These are phyloP conservation scores for Leccinum insolens DNA, from an alignment of 1,284 basidiomycete genomes.

Conservation along the genomic window DNA sequence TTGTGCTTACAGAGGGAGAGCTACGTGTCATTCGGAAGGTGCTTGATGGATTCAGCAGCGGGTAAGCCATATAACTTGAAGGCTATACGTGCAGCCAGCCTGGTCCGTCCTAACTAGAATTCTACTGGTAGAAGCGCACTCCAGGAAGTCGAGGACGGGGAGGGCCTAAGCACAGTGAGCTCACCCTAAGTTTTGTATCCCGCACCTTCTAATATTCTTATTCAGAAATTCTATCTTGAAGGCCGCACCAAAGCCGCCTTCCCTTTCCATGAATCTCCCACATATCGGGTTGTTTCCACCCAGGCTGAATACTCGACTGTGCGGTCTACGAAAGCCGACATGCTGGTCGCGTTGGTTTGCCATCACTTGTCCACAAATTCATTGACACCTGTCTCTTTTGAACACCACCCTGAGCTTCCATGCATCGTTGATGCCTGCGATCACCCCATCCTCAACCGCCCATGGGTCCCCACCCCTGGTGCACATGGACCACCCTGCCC, in stretches of 20 bases:
- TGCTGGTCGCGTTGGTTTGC: conserved; percentile 8
- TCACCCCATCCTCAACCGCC: conserved; percentile 1
- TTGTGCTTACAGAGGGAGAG: conserved; percentile 5
- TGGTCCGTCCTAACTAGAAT: background rate
- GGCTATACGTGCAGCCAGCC: too few relatives aligned
- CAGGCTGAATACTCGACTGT: background rate
- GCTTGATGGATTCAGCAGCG: conserved; percentile 15
- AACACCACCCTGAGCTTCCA: conserved; percentile 5
- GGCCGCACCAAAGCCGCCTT: conserved; percentile 11
- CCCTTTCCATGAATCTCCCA: conserved; percentile 13
- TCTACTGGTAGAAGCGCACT: background rate
- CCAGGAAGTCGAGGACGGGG: conserved; percentile 5
- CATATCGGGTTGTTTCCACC: conserved; percentile 2
- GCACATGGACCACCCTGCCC: background rate
- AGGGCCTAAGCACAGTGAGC: conserved; percentile 3
- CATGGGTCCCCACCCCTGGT: background rate
- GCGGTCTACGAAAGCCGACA: conserved; percentile 12
- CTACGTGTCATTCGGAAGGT: conserved; percentile 6
- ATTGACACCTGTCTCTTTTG: conserved; percentile 3
- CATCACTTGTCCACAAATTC: conserved; percentile 10
- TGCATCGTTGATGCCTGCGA: background rate
- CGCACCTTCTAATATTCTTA: background rate
- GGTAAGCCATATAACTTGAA: background rate
- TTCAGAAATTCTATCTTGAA: conserved; percentile 18
- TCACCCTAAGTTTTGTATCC: too few relatives aligned